phyloP scores from a whole-genome alignment of 2,329 filamentous ascomycete species.

The Pseudogymnoascus sp. region DNA sequence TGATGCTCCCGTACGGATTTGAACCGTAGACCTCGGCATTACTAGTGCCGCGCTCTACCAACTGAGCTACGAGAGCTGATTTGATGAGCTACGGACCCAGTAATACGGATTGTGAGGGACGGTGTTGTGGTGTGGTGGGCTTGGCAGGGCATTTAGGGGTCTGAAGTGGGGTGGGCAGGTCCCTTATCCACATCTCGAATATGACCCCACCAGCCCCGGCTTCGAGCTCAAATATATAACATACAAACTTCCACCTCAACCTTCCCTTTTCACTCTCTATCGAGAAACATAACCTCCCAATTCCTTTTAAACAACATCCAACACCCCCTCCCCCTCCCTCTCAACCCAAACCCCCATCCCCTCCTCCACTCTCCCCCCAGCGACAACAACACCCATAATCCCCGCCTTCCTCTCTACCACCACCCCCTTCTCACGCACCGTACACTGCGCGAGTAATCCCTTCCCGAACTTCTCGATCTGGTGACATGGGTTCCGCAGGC shows the following conservation, averaged over 20 bases:
- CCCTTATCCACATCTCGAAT: no score
- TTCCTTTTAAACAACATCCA: constrained; percentile 15
- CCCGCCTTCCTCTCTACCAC: constrained; percentile 33
- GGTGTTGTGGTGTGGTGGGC: not conserved
- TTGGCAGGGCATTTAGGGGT: not conserved
- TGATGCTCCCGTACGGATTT: no score
- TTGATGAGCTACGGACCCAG: not conserved
- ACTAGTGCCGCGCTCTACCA: not conserved
- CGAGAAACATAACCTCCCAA: no score
- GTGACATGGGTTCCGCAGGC: constrained; percentile 17
- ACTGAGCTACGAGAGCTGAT: no score
- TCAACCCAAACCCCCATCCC: constrained; percentile 14
- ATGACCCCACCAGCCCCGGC: no score
- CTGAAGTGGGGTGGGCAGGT: no score
- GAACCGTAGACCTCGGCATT: no score
- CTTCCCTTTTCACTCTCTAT: no score
- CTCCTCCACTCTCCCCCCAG: constrained; percentile 16
- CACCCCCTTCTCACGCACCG: constrained; percentile 11
- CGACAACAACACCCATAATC: constrained; percentile 27
- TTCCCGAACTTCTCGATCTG: constrained; percentile 16
- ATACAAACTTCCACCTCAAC: no score
- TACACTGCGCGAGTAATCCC: constrained; percentile 15
- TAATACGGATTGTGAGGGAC: not conserved
- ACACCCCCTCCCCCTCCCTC: constrained; percentile 8
- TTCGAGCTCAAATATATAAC: no score